Evolutionary conservation across 768 basidiomycete species (phyloP), one percentile per base, ranked within the genome.

Genomic region (Trametes gibbosa): DNA sequence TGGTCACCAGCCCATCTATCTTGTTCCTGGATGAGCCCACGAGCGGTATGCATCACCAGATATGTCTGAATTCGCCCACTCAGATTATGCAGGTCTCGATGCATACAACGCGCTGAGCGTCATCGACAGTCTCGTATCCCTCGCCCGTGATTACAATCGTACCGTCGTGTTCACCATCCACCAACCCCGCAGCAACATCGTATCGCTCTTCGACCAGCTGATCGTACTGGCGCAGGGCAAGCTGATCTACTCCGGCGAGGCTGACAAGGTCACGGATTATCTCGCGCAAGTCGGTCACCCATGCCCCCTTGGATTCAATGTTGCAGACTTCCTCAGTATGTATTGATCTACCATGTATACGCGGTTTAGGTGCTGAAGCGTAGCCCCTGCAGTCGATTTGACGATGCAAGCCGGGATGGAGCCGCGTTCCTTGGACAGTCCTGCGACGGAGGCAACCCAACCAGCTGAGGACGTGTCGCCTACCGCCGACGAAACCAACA

Each of bases 91-190:
- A 92, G 92, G 96, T 50, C 81, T 98, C 43, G 96, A 99, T 68
- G 86, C 96, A 0, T 98, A 85, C 76, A 98, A 98, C 62, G 96
- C 97, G 0, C 89, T 83, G 78, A 98, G 97, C 63, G 96, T 99
- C 63, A 79, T 99, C 35, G 94, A 95, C 41, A 86, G 88, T 35
- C 80, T 99, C 23, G 88, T 89, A 1, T 86, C 89, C 16, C 81
- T 98, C 23, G 93, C 95, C 4, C 78, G 84, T 27, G 84, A 89
- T 65, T 98, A 94, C 73, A 93, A 95, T 63, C 87, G 96, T 34
- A 98, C 95, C 0, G 92, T 98, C 50, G 81, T 98, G 58, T 97
- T 98, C 76, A 98, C 96, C 0, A 98, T 99, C 56, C 97, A 99
- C 67, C 97, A 98, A 72, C 97, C 96, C 14, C 87, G 96, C 50